Conservation (phyloP, 805 yeast genomes). For the Jamesozyma hellenica region DNA sequence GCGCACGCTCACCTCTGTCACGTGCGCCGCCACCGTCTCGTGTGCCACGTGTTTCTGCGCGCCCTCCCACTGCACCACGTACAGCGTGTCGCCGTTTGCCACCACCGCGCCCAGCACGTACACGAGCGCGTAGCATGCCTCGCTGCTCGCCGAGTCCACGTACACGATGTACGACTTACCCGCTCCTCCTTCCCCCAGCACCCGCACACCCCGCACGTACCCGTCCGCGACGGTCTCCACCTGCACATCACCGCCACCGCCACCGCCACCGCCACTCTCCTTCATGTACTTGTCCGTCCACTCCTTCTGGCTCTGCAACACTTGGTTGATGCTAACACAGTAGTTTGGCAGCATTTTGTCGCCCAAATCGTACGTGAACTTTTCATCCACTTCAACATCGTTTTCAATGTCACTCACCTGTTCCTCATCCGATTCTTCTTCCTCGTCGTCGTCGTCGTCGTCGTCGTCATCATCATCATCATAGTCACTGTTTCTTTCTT, state of each 20-base stretch:
- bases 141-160: constrained; percentile 75
- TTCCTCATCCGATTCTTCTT: constrained; percentile 33
- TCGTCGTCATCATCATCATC: constrained; percentile 10
- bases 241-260: constrained; percentile 20
- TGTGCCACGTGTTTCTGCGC: constrained; percentile 5
- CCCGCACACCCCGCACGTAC: neutral
- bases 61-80: constrained; percentile 40
- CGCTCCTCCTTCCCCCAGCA: constrained; percentile 12
- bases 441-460: constrained; percentile 8
- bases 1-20: constrained; percentile 11
- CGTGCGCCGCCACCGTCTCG: constrained; percentile 9
- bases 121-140: constrained; percentile 72
- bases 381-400: constrained; percentile 25
- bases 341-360: constrained; percentile 27
- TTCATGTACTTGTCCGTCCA: constrained; percentile 23
- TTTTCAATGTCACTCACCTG: constrained; percentile 31
- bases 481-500: constrained; percentile 9
- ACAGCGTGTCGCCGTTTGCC: constrained; percentile 72
- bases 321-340: constrained; percentile 19
- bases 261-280: constrained; percentile 29
- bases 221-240: constrained; percentile 13
- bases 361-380: constrained; percentile 27
- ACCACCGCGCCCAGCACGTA: constrained; percentile 83
- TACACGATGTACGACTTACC: constrained; percentile 46
- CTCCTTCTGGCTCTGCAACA: constrained; percentile 24